These are phyloP conservation scores for Apiotrichum sp. DNA, from an alignment of 1,284 basidiomycete genomes.

Conservation along the genomic window DNA sequence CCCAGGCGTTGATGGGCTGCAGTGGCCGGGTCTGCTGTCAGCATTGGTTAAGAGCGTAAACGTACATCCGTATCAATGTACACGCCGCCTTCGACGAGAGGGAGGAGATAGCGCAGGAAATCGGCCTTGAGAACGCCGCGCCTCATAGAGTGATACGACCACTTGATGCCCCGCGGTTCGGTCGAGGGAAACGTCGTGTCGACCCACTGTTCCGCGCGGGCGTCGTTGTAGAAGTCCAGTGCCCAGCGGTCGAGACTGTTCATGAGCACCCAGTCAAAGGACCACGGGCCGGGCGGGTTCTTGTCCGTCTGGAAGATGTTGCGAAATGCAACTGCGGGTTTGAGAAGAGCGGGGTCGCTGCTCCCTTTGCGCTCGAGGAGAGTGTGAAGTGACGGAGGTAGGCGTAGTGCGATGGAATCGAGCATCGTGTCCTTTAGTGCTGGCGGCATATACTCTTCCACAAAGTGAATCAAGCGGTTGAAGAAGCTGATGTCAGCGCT, in stretches of 20 bases:
- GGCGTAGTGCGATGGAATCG: background rate
- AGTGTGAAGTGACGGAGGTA: background rate
- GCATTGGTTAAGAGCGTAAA: too few species aligned
- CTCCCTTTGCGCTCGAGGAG: background rate
- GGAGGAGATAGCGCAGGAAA: slow-evolving; percentile 45
- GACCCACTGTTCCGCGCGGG: slow-evolving; percentile 35
- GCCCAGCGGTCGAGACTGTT: slow-evolving; percentile 35
- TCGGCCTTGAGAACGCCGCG: slow-evolving; percentile 46
- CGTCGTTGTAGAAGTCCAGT: slow-evolving; percentile 41
- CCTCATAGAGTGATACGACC: slow-evolving; percentile 41
- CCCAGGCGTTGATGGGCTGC: slow-evolving; percentile 40
- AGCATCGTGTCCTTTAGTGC: background rate
- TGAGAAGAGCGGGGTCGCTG: background rate
- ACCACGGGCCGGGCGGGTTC: background rate
- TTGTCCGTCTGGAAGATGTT: slow-evolving; percentile 41
- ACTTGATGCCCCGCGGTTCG: slow-evolving; percentile 16
- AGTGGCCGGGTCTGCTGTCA: slow-evolving; percentile 21
- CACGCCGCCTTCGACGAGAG: slow-evolving; percentile 46
- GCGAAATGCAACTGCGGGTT: slow-evolving; percentile 28
- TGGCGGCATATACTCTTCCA: background rate
- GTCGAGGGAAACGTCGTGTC: slow-evolving; percentile 23
- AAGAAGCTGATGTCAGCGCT: background rate
- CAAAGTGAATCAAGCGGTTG: background rate
- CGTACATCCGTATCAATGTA: slow-evolving; percentile 43
- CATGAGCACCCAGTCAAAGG: slow-evolving; percentile 22